Evolutionary conservation across 805 yeast genomes (phyloP), one percentile per base, ranked within the genome.

Genomic region (Yarrowia sp.): DNA sequence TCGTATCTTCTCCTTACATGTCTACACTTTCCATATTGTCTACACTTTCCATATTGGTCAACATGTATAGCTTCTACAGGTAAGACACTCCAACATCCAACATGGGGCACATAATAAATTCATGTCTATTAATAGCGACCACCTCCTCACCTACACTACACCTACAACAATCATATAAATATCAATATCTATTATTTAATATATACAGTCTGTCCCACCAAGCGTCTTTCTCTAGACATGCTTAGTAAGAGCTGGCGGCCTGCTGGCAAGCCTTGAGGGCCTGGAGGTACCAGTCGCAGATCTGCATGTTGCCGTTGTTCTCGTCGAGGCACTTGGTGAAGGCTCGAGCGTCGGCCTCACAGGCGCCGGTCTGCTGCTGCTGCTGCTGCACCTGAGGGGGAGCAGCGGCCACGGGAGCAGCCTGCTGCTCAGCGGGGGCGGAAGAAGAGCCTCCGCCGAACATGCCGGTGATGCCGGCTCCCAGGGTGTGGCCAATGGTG

Each of bases 261-360:
- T 90, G 92, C 82, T 95, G 98, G 82, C 99, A 95, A 22, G 98
- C 96, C 84, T 91, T 94, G 80, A 95, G 88, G 83, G 94, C 98
- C 82, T 95, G 98, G 82, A 95, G 85, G 82, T 95, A 95, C 86
- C 86, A 95, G 77, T 93, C 98, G 82, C 99, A 95, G 74, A 90
- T 89, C 82, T 93, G 97, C 91, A 91, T 90, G 86, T 95, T 92
- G 74, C 99, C 99, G 73, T 85, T 83, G 82, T 95, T 92, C 75
- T 92, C 97, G 77, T 90, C 95, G 77, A 95, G 83, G 84, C 99
- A 95, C 84, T 91, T 90, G 73, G 99, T 94, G 83, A 95, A 92
- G 81, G 86, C 87, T 83, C 95, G 89, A 68, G 99, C 98, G 78
- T 92, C 98, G 61, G 84, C 89, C 73, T 94, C 98, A 84, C 99